Percentiles rank a stretch among this genome's conserved stretches.
Evolutionary conservation across 2,329 filamentous ascomycete genomes (phyloP).

Genomic region (Colletotrichum sp.): DNA sequence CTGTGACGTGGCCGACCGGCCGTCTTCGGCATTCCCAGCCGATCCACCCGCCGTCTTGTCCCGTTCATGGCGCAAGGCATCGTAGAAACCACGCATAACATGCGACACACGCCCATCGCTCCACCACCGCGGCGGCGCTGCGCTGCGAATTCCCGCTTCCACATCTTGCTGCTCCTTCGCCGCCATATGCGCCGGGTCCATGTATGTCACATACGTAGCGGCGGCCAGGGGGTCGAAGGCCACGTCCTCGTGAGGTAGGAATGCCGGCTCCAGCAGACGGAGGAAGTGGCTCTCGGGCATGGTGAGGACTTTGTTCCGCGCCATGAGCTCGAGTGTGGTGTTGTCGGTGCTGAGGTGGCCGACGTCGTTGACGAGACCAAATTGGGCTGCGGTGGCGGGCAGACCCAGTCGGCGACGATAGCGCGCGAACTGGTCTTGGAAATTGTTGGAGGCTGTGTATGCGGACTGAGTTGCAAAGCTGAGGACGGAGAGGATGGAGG

Average conservation of each 20-base stretch:
- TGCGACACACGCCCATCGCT: neutral
- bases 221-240: neutral
- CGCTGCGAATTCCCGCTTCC: neutral
- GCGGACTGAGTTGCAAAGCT: neutral
- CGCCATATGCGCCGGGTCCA: neutral
- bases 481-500: neutral
- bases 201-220: neutral
- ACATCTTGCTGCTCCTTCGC: neutral
- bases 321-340: neutral
- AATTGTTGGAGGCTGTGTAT: neutral
- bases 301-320: neutral
- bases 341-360: neutral
- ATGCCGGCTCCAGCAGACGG: neutral
- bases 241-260: neutral
- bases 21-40: neutral
- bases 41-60: neutral
- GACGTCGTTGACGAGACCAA: neutral
- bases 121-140: neutral
- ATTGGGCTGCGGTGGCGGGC: neutral
- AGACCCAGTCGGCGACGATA: neutral
- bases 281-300: neutral
- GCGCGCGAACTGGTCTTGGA: neutral
- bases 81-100: neutral
- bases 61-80: neutral
- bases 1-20: neutral